A percentile compares a stretch with the other conserved stretches of the same genome.
These are phyloP conservation scores for Mycena sanguinolenta DNA, from an alignment of 768 basidiomycete genomes.

Conservation along the genomic window DNA sequence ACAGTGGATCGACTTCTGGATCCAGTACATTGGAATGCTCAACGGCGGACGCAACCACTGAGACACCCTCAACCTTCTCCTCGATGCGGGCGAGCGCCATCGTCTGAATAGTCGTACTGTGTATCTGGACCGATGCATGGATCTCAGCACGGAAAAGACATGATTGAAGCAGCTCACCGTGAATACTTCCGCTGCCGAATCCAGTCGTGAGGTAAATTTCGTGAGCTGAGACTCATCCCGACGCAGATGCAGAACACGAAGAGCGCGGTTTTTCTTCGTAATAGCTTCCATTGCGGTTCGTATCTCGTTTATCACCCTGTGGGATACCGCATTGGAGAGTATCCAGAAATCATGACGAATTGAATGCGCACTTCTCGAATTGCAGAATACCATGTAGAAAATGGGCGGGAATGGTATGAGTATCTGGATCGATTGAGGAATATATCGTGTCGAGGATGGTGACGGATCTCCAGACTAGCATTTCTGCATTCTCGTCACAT, in stretches of 20 bases:
- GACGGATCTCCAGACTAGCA: constrained; percentile 1
- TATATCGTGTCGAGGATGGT: constrained; percentile 14
- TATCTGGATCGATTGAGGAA: background rate
- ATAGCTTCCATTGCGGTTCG: background rate
- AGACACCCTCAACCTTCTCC: background rate
- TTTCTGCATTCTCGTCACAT: constrained; percentile 8
- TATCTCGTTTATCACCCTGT: constrained; percentile 11
- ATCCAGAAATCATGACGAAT: background rate
- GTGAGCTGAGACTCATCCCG: constrained; percentile 15
- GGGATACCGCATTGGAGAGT: background rate
- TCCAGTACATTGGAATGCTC: constrained; percentile 7
- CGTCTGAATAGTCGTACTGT: no score
- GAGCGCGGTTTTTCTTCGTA: background rate
- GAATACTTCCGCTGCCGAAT: constrained; percentile 1
- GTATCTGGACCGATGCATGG: background rate
- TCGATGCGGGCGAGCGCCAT: constrained; percentile 9
- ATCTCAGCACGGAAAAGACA: background rate
- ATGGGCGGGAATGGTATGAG: background rate
- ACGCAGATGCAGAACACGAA: constrained; percentile 6
- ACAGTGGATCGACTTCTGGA: background rate
- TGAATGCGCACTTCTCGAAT: constrained; percentile 16
- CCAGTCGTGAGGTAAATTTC: constrained; percentile 1
- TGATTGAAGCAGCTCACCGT: background rate
- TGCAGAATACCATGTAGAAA: background rate
- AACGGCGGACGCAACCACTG: background rate